Evolutionary conservation across 805 yeast species (phyloP), one percentile per base, ranked within the genome.

Genomic region (Brettanomyces bruxellensis): DNA sequence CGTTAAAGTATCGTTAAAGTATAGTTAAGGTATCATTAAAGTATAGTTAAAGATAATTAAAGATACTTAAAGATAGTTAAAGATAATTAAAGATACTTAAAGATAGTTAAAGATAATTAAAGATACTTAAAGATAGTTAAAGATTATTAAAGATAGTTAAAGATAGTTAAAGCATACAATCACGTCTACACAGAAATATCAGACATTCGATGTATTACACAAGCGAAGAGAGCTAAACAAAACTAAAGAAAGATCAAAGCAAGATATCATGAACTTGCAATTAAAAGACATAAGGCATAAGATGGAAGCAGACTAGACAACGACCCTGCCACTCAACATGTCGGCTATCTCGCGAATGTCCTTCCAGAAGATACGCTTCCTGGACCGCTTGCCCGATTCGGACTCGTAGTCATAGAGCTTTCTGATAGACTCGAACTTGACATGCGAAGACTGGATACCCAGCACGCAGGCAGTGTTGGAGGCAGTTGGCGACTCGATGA

Each of bases 361-460:
- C 43, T 73, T 71, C 99, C 99, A 93, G 66, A 85, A 88, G 43
- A 89, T 82, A 48, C 72, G 68, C 71, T 86, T 89, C 57, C 98
- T 95, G 78, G 93, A 82, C 72, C 99, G 83, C 65, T 71, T 78
- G 23, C 67, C 71, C 35, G 86, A 63, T 55, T 86, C 88, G 14
- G 98, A 88, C 67, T 93, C 98, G 60, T 71, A 83, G 61, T 90
- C 95, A 67, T 86, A 90, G 53, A 91, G 72, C 49, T 75, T 76
- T 61, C 86, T 75, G 47, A 93, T 76, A 8, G 93, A 72, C 9
- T 86, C 74, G 70, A 86, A 89, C 48, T 66, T 76, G 58, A 91
- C 71, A 58, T 83, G 86, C 12, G 95, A 80, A 42, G 86, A 78
- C 61, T 79, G 77, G 51, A 89, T 77, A 57, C 98, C 97, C 51